Conservation (phyloP, 1,284 basidiomycete species). For the Macrocystidia cucumis region DNA sequence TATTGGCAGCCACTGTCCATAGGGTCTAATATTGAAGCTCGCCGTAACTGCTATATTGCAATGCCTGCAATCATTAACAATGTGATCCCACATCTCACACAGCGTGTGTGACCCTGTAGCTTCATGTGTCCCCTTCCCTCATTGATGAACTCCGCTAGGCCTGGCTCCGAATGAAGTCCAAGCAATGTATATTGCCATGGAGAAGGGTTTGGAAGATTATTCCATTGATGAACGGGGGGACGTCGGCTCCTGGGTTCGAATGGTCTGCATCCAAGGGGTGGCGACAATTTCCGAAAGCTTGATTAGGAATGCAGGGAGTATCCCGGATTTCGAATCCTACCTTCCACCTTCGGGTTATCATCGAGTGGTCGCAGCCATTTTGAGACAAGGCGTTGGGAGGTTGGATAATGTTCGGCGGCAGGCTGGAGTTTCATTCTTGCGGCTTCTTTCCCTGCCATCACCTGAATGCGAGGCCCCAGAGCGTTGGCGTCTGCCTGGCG, state of each 20-base stretch:
- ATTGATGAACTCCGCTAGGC: constrained; percentile 25
- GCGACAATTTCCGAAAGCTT: constrained; percentile 39
- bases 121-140: neutral
- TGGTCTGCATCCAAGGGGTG: constrained; percentile 64
- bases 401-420: constrained; percentile 85
- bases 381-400: constrained; percentile 88
- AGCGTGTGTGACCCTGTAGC: constrained; percentile 30
- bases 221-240: constrained; percentile 93
- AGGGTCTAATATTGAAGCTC: constrained; percentile 24
- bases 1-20: constrained; percentile 32
- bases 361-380: constrained; percentile 53
- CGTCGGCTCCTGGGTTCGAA: constrained; percentile 94
- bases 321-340: constrained; percentile 42
- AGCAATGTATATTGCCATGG: constrained; percentile 42
- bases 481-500: constrained; percentile 43
- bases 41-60: constrained; percentile 56
- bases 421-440: constrained; percentile 59
- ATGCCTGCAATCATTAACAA: constrained; percentile 51
- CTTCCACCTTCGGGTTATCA: constrained; percentile 55
- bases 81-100: constrained; percentile 31
- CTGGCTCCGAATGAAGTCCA: constrained; percentile 35
- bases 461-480: constrained; percentile 31
- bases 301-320: constrained; percentile 30
- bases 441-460: constrained; percentile 37
- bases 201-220: constrained; percentile 80